Base-by-base conservation (phyloP, 2,329 filamentous ascomycete species). In the Incumbomyces lentus region DNA sequence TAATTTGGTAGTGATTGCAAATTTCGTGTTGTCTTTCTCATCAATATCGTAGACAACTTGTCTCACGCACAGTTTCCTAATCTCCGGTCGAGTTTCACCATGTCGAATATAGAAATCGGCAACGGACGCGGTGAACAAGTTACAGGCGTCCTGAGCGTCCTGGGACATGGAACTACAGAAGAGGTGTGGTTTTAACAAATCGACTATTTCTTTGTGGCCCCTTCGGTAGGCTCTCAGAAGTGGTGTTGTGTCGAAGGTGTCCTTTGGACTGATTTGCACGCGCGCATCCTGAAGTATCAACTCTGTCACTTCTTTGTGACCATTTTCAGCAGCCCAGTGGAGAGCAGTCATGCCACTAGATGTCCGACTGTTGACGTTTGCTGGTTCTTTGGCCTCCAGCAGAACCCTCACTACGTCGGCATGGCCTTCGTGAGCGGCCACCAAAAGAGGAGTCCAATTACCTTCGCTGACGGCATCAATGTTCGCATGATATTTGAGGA, bases 401-500 rank as follows among this genome's bases (percentile, higher is more conserved):
- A 76, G 59, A 22, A 69, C 62, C 14, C 59, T 59, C 19, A 72
- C 70, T 12, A 73, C 67, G 11, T 61, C 61, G 48, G 65, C 62
- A 45, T 47, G 65, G 1, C 73, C 73, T 39, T 69, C 70, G 49
- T 72, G 70, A 10, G 72, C 72, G 2, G 73, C 72, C 66, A 72
- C 72, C 52, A 75, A 72, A 31, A 76, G 58, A 2, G 73, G 67
- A 6, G 71, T 75, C 71, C 74, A 75, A 11, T 67, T 69, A 37
- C 73, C 73, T 42, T 68, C 51, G 1, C 52, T 54, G 19, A 53
- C 46, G 18, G 60, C 61, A 29, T 69, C 63, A 11, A 63, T 61
- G 42, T 62, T 63, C 2, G 67, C 67, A 18, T 65, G 64, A 12
- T 60, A 51, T 3, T 52, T 47, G 11, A 70, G 59, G 12, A 70